A percentile compares a stretch with the other conserved stretches of the same genome.
Evolutionary conservation across 371 early-diverging fungal species (phyloP).

Genomic region (Mucor ambiguus): DNA sequence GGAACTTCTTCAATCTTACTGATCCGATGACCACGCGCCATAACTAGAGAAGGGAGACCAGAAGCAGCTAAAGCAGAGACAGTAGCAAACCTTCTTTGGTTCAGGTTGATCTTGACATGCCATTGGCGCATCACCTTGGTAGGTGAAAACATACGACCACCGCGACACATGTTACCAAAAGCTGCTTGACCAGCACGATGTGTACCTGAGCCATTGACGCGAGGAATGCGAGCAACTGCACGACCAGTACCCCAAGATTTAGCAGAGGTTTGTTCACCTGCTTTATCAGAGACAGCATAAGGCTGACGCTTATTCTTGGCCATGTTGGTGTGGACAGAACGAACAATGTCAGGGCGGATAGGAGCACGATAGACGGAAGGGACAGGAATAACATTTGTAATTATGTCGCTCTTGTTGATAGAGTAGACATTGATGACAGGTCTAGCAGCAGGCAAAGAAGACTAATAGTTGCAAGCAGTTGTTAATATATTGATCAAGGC

Average conservation of each 20-base stretch:
- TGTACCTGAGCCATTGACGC: conserved; percentile 99
- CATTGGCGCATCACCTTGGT: conserved; percentile 99
- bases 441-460: conserved; percentile 55
- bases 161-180: conserved; percentile 59
- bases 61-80: conserved; percentile 99
- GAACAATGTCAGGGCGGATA: conserved; percentile 98
- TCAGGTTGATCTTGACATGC: conserved; percentile 98
- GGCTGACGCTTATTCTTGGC: conserved; percentile 99
- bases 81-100: conserved; percentile 98
- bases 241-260: conserved; percentile 99
- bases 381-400: conserved; percentile 78
- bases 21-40: conserved; percentile 99
- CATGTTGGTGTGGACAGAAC: conserved; percentile 96
- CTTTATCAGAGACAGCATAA: conserved; percentile 96
- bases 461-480: background rate
- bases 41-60: conserved; percentile 94
- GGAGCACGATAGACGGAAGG: conserved; percentile 98
- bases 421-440: conserved; percentile 94
- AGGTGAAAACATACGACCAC: conserved; percentile 99
- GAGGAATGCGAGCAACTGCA: conserved; percentile 99
- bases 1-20: conserved; percentile 97
- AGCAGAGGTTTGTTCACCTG: conserved; percentile 99
- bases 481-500: no score
- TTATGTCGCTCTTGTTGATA: conserved; percentile 80
- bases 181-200: conserved; percentile 99